These are phyloP conservation scores for Tuber magnatum DNA, from an alignment of 495 filamentous ascomycete species.

Conservation along the genomic window DNA sequence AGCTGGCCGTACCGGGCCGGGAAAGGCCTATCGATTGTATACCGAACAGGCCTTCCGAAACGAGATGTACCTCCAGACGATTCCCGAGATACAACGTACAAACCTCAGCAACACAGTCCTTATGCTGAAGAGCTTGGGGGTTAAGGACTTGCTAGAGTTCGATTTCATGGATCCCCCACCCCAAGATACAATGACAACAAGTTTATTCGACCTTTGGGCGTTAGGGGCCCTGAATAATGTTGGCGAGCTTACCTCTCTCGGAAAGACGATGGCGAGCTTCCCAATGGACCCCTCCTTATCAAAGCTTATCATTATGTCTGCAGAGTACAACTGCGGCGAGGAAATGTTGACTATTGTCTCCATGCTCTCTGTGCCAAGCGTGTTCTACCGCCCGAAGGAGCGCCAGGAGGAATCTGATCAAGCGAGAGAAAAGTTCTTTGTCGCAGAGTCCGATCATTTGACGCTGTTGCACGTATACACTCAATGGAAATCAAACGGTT, in stretches of 20 bases:
- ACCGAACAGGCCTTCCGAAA: constrained; percentile 94
- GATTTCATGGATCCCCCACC: constrained; percentile 99
- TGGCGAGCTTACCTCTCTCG: constrained; percentile 80
- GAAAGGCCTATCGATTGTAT: constrained; percentile 89
- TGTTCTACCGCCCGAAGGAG: constrained; percentile 97
- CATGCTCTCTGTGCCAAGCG: constrained; percentile 92
- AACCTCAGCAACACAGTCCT: constrained; percentile 93
- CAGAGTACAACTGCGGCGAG: constrained; percentile 84
- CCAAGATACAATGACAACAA: constrained; percentile 95
- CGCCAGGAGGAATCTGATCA: constrained; percentile 94
- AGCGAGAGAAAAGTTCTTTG: constrained; percentile 97
- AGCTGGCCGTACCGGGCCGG: constrained; percentile 89
- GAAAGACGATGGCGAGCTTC: constrained; percentile 90
- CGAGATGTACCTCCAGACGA: constrained; percentile 94
- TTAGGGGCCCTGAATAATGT: constrained; percentile 89
- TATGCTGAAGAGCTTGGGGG: constrained; percentile 86
- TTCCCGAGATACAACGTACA: constrained; percentile 95
- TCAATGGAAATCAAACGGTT: constrained; percentile 88
- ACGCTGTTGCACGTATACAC: constrained; percentile 94
- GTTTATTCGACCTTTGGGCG: constrained; percentile 96
- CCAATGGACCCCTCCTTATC: constrained; percentile 82
- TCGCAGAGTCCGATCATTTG: constrained; percentile 92
- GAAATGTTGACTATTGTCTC: constrained; percentile 98
- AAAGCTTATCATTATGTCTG: constrained; percentile 84
- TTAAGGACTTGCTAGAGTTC: constrained; percentile 91